Evolutionary conservation across 371 early-diverging fungal species (phyloP).

Genomic region (Actinomortierella wolfii): DNA sequence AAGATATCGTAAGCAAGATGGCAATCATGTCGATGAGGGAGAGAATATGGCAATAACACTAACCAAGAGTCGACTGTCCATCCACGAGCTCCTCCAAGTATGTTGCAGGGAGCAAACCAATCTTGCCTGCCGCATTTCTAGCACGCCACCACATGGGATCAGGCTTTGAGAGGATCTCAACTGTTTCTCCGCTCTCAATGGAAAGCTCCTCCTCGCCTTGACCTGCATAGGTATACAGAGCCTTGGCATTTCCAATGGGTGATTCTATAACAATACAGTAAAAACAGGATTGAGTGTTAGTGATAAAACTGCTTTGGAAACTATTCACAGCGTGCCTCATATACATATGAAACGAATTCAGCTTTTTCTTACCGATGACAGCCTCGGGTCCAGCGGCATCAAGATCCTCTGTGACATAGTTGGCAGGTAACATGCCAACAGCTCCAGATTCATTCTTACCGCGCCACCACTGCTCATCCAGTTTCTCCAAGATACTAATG

Average conservation of each 20-base stretch:
- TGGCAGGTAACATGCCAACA: conserved; percentile 57
- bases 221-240: conserved; percentile 53
- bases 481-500: conserved; percentile 54
- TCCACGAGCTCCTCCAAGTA: conserved; percentile 59
- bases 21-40: too few species aligned
- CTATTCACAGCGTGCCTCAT: too few species aligned
- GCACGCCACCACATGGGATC: conserved; percentile 70
- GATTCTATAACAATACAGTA: conserved; percentile 8
- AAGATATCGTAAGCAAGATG: too few species aligned
- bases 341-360: too few species aligned
- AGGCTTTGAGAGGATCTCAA: conserved; percentile 56
- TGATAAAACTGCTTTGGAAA: too few species aligned
- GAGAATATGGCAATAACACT: conserved; percentile 12
- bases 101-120: conserved; percentile 61
- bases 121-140: conserved; percentile 52
- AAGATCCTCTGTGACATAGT: conserved; percentile 55
- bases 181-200: conserved; percentile 52
- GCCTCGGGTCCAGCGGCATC: conserved; percentile 16
- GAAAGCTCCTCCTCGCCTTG: conserved; percentile 54
- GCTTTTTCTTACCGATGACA: conserved; percentile 13
- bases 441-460: conserved; percentile 55
- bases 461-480: conserved; percentile 70
- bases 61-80: conserved; percentile 44
- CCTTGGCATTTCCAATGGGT: conserved; percentile 38
- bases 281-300: background rate